Evolutionary conservation across 208 protist species (phyloP).

Genomic region (Wallacemonas sp.): DNA sequence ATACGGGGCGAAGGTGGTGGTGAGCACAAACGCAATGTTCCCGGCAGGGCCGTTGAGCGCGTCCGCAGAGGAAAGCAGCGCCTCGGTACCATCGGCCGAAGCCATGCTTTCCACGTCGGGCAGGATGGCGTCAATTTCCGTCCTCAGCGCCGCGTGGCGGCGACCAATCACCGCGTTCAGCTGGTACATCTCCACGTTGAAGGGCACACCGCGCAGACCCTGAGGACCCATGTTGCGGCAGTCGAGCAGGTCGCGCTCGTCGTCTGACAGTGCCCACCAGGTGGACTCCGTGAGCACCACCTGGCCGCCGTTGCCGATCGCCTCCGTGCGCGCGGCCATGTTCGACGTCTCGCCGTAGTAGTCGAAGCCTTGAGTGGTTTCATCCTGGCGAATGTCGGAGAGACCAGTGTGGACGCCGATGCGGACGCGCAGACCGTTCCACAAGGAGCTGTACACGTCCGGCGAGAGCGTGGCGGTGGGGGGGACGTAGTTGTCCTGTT

Average conservation of each 20-base stretch:
- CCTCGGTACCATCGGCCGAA: conserved; percentile 14
- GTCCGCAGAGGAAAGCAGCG: conserved; percentile 24
- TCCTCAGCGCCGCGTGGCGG: conserved; percentile 40
- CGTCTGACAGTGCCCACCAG: conserved; percentile 40
- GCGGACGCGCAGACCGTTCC: conserved; percentile 52
- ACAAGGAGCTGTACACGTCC: conserved; percentile 39
- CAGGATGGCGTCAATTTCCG: conserved; percentile 42
- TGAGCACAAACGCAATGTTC: conserved; percentile 31
- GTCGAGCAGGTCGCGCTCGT: conserved; percentile 27
- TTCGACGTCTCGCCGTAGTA: conserved; percentile 85
- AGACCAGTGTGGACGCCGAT: conserved; percentile 64
- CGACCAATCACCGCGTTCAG: conserved; percentile 54
- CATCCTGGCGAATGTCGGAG: conserved; percentile 52
- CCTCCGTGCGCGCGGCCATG: conserved; percentile 76
- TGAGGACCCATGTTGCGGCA: conserved; percentile 35
- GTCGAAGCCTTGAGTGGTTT: conserved; percentile 74
- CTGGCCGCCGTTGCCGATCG: conserved; percentile 76
- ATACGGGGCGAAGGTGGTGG: conserved; percentile 43
- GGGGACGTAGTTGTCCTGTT: conserved; percentile 10
- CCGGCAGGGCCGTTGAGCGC: conserved; percentile 20
- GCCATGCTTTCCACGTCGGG: conserved; percentile 21
- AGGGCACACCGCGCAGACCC: conserved; percentile 57
- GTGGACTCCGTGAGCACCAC: conserved; percentile 54
- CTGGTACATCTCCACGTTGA: conserved; percentile 64
- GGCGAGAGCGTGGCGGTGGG: conserved; percentile 34